A percentile compares a stretch with the other conserved stretches of the same genome.
Evolutionary conservation across 192 early-diverging fungal species (phyloP).

Genomic region (Coemansia sp.): DNA sequence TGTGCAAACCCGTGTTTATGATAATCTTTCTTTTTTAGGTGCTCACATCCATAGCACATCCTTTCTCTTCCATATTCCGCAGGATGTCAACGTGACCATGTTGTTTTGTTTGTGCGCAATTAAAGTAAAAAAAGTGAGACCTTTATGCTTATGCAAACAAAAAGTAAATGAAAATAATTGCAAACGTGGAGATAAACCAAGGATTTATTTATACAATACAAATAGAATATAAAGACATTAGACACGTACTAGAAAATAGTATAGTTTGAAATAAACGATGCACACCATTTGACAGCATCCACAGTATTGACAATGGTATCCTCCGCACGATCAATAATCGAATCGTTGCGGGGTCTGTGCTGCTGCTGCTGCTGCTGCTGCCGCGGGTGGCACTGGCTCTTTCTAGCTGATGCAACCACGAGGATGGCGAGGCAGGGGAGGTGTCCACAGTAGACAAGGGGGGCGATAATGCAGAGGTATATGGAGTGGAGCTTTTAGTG

Average conservation of each 20-base stretch:
- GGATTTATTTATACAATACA: conserved; percentile 5
- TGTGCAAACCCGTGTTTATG: not conserved
- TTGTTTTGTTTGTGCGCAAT: not conserved
- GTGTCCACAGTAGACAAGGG: too few species aligned
- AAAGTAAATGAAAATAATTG: not conserved
- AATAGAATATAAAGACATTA: not conserved
- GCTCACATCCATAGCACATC: too few species aligned
- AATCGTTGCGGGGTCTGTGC: conserved; percentile 28
- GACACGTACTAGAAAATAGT: conserved; percentile 49
- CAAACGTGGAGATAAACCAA: conserved; percentile 1
- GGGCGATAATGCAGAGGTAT: too few species aligned
- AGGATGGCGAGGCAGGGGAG: not conserved
- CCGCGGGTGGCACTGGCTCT: too few species aligned
- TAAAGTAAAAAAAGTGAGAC: too few species aligned
- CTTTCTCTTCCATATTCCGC: too few species aligned
- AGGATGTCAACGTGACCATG: not conserved
- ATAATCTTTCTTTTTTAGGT: too few species aligned
- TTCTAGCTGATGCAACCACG: not conserved
- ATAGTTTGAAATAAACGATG: conserved; percentile 53
- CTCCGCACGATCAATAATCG: conserved; percentile 48
- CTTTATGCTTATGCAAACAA: too few species aligned
- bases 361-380: not conserved
- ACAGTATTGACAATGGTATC: conserved; percentile 52
- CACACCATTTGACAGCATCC: conserved; percentile 53
- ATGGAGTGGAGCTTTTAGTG: not conserved